Conservation (phyloP, 306 rosid species). For the Quillaja saponaria region DNA sequence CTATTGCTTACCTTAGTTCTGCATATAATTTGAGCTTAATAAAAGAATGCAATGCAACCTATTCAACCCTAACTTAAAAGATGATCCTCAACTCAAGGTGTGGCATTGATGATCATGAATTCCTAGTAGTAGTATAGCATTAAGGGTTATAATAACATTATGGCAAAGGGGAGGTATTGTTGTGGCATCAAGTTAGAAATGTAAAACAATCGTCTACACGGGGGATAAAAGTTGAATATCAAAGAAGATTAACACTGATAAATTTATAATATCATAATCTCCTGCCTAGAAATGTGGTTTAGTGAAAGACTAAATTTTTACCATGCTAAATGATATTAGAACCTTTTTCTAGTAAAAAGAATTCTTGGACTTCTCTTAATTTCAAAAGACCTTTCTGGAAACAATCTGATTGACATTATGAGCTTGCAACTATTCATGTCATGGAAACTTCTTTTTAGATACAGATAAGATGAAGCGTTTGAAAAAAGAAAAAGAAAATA, state of each 20-base stretch:
- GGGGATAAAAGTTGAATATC: too few relatives aligned
- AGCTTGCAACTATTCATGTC: conserved; percentile 32
- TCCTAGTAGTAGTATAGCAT: too few relatives aligned
- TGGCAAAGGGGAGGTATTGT: too few relatives aligned
- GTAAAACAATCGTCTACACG: too few relatives aligned
- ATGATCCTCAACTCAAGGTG: too few relatives aligned
- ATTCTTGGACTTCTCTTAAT: conserved; percentile 13
- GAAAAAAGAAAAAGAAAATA: neutral
- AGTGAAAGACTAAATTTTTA: conserved; percentile 18
- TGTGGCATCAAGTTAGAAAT: too few relatives aligned
- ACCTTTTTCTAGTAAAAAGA: conserved; percentile 19
- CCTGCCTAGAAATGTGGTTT: conserved; percentile 7
- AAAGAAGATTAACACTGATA: neutral
- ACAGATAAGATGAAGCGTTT: conserved; percentile 14
- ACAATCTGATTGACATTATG: conserved; percentile 11
- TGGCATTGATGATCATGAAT: too few relatives aligned
- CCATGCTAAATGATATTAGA: conserved; percentile 10
- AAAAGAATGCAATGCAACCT: too few relatives aligned
- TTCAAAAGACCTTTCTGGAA: conserved; percentile 26
- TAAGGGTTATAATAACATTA: too few relatives aligned
- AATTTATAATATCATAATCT: conserved; percentile 20
- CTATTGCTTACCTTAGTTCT: too few relatives aligned
- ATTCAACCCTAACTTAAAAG: too few relatives aligned
- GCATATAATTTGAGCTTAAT: too few relatives aligned
- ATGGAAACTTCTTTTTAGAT: conserved; percentile 7